Percentiles rank a stretch among this genome's conserved stretches.
These are phyloP conservation scores for Ascosphaera aggregata DNA, from an alignment of 2,329 filamentous ascomycete species.

Conservation along the genomic window DNA sequence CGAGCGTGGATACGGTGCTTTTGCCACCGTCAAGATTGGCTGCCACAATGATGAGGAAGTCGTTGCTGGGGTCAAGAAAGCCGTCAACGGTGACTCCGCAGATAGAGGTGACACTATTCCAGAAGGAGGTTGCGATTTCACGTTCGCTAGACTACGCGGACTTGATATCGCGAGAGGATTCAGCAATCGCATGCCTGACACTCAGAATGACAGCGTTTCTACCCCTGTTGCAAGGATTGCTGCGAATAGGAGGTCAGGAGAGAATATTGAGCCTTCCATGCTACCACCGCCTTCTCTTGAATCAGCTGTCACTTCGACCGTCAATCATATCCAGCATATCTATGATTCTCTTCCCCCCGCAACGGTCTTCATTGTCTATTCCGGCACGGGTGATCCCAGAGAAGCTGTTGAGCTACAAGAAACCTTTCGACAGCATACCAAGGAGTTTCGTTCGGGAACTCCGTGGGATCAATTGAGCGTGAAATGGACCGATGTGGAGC, in stretches of 20 bases:
- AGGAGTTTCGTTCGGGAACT: constrained; percentile 34
- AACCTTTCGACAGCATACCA: constrained; percentile 30
- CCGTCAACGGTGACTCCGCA: constrained; percentile 21
- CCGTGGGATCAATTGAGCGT: constrained; percentile 37
- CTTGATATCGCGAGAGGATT: constrained; percentile 36
- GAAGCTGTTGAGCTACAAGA: constrained; percentile 31
- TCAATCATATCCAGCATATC: constrained; percentile 27
- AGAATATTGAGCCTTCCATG: constrained; percentile 3
- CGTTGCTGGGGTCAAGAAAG: constrained; percentile 30
- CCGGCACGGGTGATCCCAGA: constrained; percentile 38
- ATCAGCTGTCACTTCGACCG: constrained; percentile 25
- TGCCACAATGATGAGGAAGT: constrained; percentile 35
- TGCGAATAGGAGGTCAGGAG: constrained; percentile 7
- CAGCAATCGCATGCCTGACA: constrained; percentile 28
- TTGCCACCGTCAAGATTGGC: constrained; percentile 31
- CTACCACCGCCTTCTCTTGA: constrained; percentile 14
- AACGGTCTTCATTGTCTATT: constrained; percentile 39
- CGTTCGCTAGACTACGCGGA: constrained; percentile 38
- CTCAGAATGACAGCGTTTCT: constrained; percentile 20
- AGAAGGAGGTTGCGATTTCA: constrained; percentile 32
- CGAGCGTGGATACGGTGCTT: constrained; percentile 32
- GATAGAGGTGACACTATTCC: constrained; percentile 16
- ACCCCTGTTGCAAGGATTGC: constrained; percentile 9
- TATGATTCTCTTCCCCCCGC: constrained; percentile 33
- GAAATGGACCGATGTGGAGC: constrained; percentile 40